Evolutionary conservation across 768 basidiomycete genomes (phyloP).

Genomic region (Suillus fuscotomentosus): DNA sequence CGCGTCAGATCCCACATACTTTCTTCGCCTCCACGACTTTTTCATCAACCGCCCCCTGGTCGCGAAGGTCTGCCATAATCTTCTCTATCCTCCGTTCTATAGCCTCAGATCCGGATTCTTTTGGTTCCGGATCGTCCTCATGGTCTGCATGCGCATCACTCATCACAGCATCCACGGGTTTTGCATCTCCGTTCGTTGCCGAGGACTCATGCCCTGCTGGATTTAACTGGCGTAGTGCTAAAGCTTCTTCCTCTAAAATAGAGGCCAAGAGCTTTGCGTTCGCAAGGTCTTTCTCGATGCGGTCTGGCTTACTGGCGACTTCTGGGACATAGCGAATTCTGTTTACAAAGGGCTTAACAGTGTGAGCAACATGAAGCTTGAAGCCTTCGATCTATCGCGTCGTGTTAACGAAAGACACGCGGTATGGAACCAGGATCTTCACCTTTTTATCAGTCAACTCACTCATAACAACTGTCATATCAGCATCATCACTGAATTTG

Average conservation of each 20-base stretch:
- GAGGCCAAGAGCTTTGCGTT: slow-evolving; percentile 72
- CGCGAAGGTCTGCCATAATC: slow-evolving; percentile 66
- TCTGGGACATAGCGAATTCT: slow-evolving; percentile 81
- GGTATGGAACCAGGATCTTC: slow-evolving; percentile 14
- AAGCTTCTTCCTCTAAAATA: slow-evolving; percentile 72
- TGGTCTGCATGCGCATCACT: slow-evolving; percentile 35
- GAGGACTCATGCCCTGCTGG: slow-evolving; percentile 16
- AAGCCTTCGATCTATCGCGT: slow-evolving; percentile 83
- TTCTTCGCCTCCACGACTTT: slow-evolving; percentile 68
- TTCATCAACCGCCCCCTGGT: slow-evolving; percentile 64
- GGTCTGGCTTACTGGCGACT: slow-evolving; percentile 74
- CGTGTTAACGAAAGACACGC: slow-evolving; percentile 4
- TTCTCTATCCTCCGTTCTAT: slow-evolving; percentile 82
- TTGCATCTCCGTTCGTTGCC: slow-evolving; percentile 25
- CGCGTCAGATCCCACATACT: slow-evolving; percentile 41
- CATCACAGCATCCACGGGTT: slow-evolving; percentile 30
- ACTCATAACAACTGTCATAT: slow-evolving; percentile 70
- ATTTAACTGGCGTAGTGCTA: slow-evolving; percentile 47
- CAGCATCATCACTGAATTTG: slow-evolving; percentile 79
- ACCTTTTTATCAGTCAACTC: slow-evolving; percentile 88
- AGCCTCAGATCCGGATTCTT: slow-evolving; percentile 69
- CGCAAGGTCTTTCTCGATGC: slow-evolving; percentile 77
- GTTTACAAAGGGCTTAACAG: slow-evolving; percentile 72
- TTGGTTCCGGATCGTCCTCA: slow-evolving; percentile 49
- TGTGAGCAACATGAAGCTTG: slow-evolving; percentile 88